phyloP scores from a whole-genome alignment of 257 asterid species.

The Oldenlandia corymbosa region DNA sequence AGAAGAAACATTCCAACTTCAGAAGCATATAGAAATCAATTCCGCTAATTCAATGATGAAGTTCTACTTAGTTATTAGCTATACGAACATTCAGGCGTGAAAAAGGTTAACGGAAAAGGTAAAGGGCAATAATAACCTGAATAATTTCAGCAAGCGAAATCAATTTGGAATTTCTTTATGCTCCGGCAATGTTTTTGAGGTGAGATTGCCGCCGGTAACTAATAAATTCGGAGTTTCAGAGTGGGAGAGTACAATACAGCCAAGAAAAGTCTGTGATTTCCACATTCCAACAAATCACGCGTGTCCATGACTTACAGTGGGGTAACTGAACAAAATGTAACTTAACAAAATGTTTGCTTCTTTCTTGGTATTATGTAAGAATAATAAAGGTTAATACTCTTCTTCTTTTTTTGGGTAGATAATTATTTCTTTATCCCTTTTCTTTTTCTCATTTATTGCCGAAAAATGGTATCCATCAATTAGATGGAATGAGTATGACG shows the following conservation, averaged over 20 bases:
- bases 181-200: conserved; percentile 19
- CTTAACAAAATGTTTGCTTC: no score
- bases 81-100: neutral
- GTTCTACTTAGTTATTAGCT: neutral
- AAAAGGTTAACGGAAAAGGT: neutral
- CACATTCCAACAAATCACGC: neutral
- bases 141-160: conserved; percentile 7
- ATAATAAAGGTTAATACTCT: no score
- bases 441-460: no score
- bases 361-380: no score
- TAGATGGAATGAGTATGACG: no score
- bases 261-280: neutral
- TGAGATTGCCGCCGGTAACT: conserved; percentile 12
- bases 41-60: neutral
- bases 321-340: no score
- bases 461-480: no score
- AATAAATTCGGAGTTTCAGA: neutral
- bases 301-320: no score
- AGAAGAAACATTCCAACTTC: neutral
- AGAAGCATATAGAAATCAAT: neutral
- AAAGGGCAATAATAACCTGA: neutral
- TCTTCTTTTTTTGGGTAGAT: no score
- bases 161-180: conserved; percentile 2
- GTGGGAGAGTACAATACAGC: conserved; percentile 6
- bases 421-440: no score